Percentiles rank a stretch among this genome's conserved stretches.
phyloP scores from a whole-genome alignment of 768 basidiomycete genomes.

The Chalciporus chontae region DNA sequence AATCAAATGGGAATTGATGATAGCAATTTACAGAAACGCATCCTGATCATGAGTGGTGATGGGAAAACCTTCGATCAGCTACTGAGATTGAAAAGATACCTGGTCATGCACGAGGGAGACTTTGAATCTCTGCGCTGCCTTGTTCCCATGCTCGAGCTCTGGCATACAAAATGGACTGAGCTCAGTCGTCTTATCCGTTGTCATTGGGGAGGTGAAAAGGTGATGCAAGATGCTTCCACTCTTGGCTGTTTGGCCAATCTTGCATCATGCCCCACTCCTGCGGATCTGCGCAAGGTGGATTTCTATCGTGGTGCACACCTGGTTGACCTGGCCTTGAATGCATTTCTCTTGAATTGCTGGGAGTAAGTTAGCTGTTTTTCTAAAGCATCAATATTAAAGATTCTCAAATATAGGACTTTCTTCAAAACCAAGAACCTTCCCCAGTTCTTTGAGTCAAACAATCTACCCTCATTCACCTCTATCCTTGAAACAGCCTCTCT shows the following conservation, averaged over 20 bases:
- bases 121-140: not conserved
- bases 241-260: not conserved
- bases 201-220: not conserved
- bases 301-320: conserved; percentile 21
- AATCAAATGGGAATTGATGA: not conserved
- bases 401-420: too few species aligned
- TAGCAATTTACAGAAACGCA: not conserved
- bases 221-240: not conserved
- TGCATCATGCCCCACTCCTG: conserved; percentile 16
- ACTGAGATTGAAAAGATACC: not conserved
- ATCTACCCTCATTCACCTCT: not conserved
- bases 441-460: not conserved
- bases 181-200: not conserved
- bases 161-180: conserved; percentile 1
- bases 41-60: not conserved
- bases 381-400: not conserved
- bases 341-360: conserved; percentile 23
- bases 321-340: conserved; percentile 17
- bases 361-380: not conserved
- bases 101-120: not conserved
- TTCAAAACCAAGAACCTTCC: too few species aligned
- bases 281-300: conserved; percentile 26
- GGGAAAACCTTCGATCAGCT: not conserved
- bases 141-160: not conserved
- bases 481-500: not conserved